Base-by-base conservation (phyloP, 139 green algal genomes). In the Pycnococcus provasolii region DNA sequence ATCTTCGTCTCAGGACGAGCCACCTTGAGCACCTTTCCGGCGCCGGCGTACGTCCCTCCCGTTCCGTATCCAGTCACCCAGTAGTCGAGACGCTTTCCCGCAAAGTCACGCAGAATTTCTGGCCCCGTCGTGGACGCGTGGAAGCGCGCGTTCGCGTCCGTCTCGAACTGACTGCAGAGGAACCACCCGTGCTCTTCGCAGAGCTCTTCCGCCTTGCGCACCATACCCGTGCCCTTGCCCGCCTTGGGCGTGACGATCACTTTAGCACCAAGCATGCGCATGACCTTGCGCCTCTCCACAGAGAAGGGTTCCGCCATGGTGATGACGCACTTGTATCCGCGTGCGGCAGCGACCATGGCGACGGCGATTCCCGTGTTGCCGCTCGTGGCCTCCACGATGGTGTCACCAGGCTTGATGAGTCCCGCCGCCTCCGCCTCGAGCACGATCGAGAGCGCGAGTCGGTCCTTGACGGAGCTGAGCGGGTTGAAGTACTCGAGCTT, bases 401-500 rank as follows among this genome's bases (percentile, higher is more conserved):
- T 74, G 6, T 58, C 53, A 41, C 72, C 72, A 11, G 72, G 72
- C 1, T 65, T 68, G 5, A 78, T 45, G n/a, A 64, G 43, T 3
- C 72, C 72, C 15, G 47, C 13, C 40, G 13, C 11, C 54, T 73
- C 72, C n/a, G 72, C 72, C 9, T 62, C 50, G 4, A 40, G 45
- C 26, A 82, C 67, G 11, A 83, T 79, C 13, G 62, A 45, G 3
- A 75, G 8, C 11, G 74, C 77, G 15, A 78, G 60, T 2, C 76
- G 58, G 64, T 79, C 77, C 45, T 83, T 83, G 6, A 81, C 70
- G 43, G 58, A 71, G 3, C 64, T 66, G 2, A 69, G 60, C 13
- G 77, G 77, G 67, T 84, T 84, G 51, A 82, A 67, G 62, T 76
- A 80, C 65, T 84, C 75, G 3, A 5, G 11, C 62, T 81, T 81